Base-by-base conservation (phyloP, 2,329 filamentous ascomycete genomes). In the Didymella segeticola region DNA sequence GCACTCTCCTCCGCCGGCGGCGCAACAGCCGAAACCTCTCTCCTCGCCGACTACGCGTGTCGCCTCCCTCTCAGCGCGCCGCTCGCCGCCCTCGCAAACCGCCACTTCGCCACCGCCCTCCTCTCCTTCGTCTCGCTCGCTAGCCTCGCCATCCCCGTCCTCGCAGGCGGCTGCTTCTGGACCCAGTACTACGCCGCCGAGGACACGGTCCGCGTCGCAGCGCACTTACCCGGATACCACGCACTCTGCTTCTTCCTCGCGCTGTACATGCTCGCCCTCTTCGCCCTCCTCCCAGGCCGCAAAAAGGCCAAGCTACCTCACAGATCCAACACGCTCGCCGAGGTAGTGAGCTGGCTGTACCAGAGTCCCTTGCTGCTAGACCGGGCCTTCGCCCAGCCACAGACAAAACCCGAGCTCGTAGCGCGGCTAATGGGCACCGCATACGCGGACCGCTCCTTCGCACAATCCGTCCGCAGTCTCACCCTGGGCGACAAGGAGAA, bases 321-420 rank as follows among this genome's bases (percentile, higher is more conserved):
- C 69, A 81, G 82, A 5, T 86, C 90, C 33, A 84, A 82, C 56
- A 90, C 84, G 39, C 80, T 96, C 15, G 89, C 89, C 1, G 91
- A 93, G 70, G 80, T 93, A 19, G 83, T 96, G 62, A 88, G 86
- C 67, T 93, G 93, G 70, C 80, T 93, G 34, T 86, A 90, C 54
- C 87, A 88, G 62, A 87, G 87, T 36, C 87, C 88, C 20, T 78
- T 96, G 15, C 78, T 90, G 2, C 80, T 83, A 5, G 92, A 96
- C 67, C 81, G 86, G 9, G 84, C 89, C 0, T 93, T 97, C 70
- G 82, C 86, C 43, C 83, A 86, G 30, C 85, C 88, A 2, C 79
- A 81, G 23, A 86, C 82, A n/a, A 88, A 87, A 60, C 79, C 79
- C 0, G 88, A 92, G 60, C 81, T 97, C 17, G 82, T 88, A 19